Evolutionary conservation across 768 basidiomycete genomes (phyloP), one percentile per base, ranked within the genome.

Genomic region (Agrocybe pediades): DNA sequence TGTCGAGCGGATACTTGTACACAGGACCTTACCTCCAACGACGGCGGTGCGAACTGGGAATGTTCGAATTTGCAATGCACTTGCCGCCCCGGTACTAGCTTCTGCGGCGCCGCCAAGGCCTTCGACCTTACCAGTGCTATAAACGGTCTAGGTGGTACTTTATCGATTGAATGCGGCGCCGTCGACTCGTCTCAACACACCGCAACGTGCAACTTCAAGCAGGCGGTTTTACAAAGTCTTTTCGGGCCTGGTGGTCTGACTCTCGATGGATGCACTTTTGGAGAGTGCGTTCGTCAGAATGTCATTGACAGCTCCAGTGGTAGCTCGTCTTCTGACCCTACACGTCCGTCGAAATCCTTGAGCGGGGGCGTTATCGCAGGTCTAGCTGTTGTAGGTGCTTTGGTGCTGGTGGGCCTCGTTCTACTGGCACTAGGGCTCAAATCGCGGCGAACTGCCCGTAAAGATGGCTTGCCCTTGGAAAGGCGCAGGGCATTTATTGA

Each of bases 331-430:
- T 46, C 62, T 6, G 60, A 69, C 2, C 52, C 74, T 16, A 42
- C 64, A 13, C 57, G 60, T 0, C 64, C 71, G 11, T 72, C 75
- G 3, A 74, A 74, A 27, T 70, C 79, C 16, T 81, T 97, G 8
- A 79, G 83, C 51, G 81, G 85, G 1, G 95, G 95, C 1, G 95
- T 97, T 20, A 92, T 97, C 53, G 95, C 90, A 29, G 95, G 95
- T 11, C 71, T 98, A 24, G 92, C 88, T 0, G 90, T 95, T 21
- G 86, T 97, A 8, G 90, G 93, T 6, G 78, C 70, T 0, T 64
- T 97, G 41, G 49, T 90, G 16, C 68, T 80, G 1, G 58, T 84
- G 1, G 82, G 86, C 0, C 68, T 95, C 2, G 67, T 72, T 0
- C 69, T 86, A n/a, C 63, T 97, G 6, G 54, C 78, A 2, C 73